Evolutionary conservation across 148 eudicot genomes (phyloP).

Genomic region (Gaultheria prostrata): DNA sequence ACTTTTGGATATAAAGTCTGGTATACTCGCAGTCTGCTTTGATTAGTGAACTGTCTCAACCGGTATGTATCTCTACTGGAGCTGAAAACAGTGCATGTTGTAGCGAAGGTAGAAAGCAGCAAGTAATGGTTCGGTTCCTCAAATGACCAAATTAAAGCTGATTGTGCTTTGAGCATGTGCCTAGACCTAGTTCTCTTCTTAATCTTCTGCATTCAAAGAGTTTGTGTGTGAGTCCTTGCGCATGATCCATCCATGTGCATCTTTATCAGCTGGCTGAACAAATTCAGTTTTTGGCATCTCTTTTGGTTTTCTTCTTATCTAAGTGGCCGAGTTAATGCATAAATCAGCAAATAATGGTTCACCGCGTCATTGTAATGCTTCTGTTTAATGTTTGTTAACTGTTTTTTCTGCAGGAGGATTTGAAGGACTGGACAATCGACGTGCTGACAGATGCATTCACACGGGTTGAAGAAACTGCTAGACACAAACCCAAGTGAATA

Average conservation of each 20-base stretch:
- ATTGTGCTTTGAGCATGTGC: neutral
- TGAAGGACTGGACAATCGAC: constrained; percentile 50
- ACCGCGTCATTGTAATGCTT: neutral
- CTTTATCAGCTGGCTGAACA: neutral
- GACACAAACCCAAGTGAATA: constrained; percentile 23
- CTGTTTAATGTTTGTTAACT: no score
- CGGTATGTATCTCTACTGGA: neutral
- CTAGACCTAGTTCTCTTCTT: neutral
- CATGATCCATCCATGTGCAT: neutral
- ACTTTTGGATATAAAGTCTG: neutral
- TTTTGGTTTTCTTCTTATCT: neutral
- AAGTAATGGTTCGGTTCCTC: neutral
- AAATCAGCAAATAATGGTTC: neutral
- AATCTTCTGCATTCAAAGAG: neutral
- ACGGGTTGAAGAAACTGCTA: constrained; percentile 46
- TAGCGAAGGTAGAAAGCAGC: neutral
- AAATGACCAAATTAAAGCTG: no score
- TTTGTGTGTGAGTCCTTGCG: neutral
- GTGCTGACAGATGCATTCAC: constrained; percentile 49
- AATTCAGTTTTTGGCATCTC: neutral
- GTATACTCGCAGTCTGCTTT: neutral
- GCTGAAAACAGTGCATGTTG: neutral
- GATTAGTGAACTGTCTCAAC: neutral
- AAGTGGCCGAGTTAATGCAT: neutral
- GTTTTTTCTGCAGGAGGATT: constrained; percentile 38